Percentiles rank a stretch among this genome's conserved stretches.
Conservation (phyloP, 257 asterid species). For the Solanum ossicruentum region DNA sequence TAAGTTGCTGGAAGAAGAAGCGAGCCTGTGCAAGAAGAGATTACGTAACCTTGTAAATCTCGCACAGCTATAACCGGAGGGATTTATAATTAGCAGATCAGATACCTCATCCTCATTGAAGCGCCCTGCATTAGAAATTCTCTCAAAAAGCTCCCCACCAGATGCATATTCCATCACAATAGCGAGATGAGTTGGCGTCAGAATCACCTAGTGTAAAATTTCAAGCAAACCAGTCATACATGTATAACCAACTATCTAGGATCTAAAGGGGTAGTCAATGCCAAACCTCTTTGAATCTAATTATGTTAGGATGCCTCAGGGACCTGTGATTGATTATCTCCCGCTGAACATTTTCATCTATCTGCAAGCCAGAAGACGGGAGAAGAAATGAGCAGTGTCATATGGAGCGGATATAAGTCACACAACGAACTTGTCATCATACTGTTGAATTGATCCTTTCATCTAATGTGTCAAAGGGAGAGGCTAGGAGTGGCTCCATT, state of each 20-base stretch:
- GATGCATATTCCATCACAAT: constrained; percentile 95
- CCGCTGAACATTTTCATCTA: constrained; percentile 81
- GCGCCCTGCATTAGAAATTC: constrained; percentile 82
- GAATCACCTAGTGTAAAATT: constrained; percentile 44
- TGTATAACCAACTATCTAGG: not conserved
- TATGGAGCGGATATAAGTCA: not conserved
- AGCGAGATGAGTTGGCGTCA: constrained; percentile 86
- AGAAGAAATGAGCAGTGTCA: not conserved
- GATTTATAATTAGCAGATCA: not conserved
- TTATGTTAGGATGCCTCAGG: constrained; percentile 77
- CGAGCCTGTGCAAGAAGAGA: constrained; percentile 47
- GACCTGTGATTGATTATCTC: constrained; percentile 89
- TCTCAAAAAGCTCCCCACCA: constrained; percentile 86
- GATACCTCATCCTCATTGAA: constrained; percentile 83
- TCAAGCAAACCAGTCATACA: not conserved
- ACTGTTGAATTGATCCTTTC: not conserved
- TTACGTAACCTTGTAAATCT: not conserved
- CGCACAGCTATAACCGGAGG: not conserved
- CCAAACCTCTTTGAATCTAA: constrained; percentile 70
- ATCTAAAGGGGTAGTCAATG: not conserved
- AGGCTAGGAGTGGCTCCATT: not conserved
- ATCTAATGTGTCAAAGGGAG: not conserved
- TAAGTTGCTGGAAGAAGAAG: constrained; percentile 83
- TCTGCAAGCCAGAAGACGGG: constrained; percentile 32
- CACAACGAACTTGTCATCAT: not conserved